phyloP scores from a whole-genome alignment of 164 flowering plant species.

The Annona cherimola region DNA sequence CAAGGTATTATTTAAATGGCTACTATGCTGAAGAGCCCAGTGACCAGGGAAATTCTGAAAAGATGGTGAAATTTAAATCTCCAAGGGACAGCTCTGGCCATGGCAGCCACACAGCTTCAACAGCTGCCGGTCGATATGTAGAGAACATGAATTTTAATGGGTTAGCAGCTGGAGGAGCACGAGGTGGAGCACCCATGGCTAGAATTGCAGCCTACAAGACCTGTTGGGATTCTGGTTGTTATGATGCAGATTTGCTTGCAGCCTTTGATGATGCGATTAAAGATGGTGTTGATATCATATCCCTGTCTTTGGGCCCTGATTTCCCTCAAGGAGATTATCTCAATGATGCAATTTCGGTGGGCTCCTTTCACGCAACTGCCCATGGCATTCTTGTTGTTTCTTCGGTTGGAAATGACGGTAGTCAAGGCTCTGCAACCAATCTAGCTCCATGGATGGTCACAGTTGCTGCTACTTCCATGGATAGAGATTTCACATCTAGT shows the following conservation, averaged over 20 bases:
- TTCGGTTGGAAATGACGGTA: conserved; percentile 69
- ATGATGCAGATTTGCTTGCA: conserved; percentile 71
- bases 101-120: conserved; percentile 89
- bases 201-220: conserved; percentile 77
- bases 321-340: conserved; percentile 71
- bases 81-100: conserved; percentile 79
- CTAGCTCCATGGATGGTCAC: conserved; percentile 85
- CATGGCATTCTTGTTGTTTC: conserved; percentile 66
- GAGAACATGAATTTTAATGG: conserved; percentile 54
- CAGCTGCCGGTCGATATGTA: conserved; percentile 73
- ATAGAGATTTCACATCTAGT: conserved; percentile 65
- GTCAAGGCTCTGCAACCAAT: conserved; percentile 58
- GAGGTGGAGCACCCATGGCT: conserved; percentile 84
- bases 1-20: conserved; percentile 62
- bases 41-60: conserved; percentile 5
- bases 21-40: conserved; percentile 52
- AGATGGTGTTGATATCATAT: conserved; percentile 70
- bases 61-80: conserved; percentile 40
- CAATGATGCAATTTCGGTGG: conserved; percentile 72
- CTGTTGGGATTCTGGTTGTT: conserved; percentile 82
- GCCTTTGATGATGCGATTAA: conserved; percentile 83
- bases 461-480: conserved; percentile 74
- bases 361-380: conserved; percentile 70
- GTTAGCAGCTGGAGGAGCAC: conserved; percentile 66
- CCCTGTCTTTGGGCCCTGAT: conserved; percentile 68